Evolutionary conservation across 352 stramenopile genomes (phyloP).

Genomic region (Phytophthora pinifolia): DNA sequence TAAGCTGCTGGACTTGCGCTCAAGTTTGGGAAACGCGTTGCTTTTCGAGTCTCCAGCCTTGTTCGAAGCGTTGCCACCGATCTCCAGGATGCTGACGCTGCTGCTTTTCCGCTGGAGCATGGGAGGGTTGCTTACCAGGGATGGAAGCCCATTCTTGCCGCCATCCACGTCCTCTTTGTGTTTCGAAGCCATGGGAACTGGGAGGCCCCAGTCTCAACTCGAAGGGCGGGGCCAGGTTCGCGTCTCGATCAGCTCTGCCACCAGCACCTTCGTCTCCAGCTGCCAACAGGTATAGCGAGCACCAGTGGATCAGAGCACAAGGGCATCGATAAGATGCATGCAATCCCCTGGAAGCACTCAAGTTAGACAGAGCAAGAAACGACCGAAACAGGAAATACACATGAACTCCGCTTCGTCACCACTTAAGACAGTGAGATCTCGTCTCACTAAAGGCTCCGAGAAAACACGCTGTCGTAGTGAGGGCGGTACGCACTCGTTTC

Average conservation of each 20-base stretch:
- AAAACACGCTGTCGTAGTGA: conserved; percentile 72
- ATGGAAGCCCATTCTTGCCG: conserved; percentile 14
- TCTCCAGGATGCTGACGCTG: conserved; percentile 50
- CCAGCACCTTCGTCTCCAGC: conserved; percentile 3
- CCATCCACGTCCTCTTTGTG: conserved; percentile 5
- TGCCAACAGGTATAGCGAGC: conserved; percentile 4
- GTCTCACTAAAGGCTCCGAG: conserved; percentile 15
- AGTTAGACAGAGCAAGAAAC: background rate
- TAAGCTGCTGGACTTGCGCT: conserved; percentile 53
- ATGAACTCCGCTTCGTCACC: conserved; percentile 13
- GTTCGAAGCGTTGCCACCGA: background rate
- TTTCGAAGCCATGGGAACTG: conserved; percentile 21
- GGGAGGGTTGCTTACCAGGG: conserved; percentile 12
- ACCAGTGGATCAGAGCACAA: conserved; percentile 35
- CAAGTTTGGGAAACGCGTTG: conserved; percentile 29
- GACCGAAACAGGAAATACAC: conserved; percentile 20
- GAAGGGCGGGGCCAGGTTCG: conserved; percentile 3
- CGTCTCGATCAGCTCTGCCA: conserved; percentile 13
- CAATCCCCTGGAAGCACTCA: background rate
- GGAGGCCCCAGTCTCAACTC: conserved; percentile 6
- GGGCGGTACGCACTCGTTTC: conserved; percentile 39
- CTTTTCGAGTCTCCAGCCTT: conserved; percentile 10
- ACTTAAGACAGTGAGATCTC: background rate
- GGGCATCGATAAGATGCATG: conserved; percentile 17
- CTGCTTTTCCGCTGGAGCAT: conserved; percentile 62